These are phyloP conservation scores for Candida pini DNA, from an alignment of 805 yeast genomes.

Conservation along the genomic window DNA sequence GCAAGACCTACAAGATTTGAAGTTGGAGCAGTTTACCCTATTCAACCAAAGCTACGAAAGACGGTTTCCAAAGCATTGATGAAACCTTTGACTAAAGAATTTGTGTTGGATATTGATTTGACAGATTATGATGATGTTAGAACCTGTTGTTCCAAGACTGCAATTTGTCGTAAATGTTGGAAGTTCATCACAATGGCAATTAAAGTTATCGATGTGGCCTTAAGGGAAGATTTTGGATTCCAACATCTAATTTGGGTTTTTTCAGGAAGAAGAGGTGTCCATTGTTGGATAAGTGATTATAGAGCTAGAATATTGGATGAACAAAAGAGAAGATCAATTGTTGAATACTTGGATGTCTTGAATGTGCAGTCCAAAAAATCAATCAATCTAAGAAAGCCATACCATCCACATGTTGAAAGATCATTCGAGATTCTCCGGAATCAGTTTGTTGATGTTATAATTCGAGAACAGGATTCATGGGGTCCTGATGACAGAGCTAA, in stretches of 20 bases:
- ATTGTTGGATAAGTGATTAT: conserved; percentile 93
- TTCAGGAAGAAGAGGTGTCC: conserved; percentile 98
- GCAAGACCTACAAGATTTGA: conserved; percentile 89
- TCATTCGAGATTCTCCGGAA: conserved; percentile 62
- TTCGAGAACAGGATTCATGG: conserved; percentile 90
- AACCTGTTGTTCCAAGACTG: conserved; percentile 86
- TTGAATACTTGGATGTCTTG: conserved; percentile 78
- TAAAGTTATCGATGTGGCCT: conserved; percentile 61
- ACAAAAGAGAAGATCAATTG: conserved; percentile 64
- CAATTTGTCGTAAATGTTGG: conserved; percentile 90
- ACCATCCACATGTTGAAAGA: conserved; percentile 82
- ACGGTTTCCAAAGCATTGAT: conserved; percentile 67
- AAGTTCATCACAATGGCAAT: conserved; percentile 82
- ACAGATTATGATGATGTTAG: conserved; percentile 93
- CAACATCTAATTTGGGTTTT: conserved; percentile 87
- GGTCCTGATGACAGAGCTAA: conserved; percentile 44
- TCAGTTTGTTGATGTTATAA: conserved; percentile 57
- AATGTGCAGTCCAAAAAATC: conserved; percentile 43
- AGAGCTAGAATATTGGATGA: conserved; percentile 76
- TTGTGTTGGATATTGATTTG: conserved; percentile 95
- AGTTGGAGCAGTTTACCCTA: conserved; percentile 85
- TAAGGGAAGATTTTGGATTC: conserved; percentile 87
- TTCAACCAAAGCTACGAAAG: conserved; percentile 83
- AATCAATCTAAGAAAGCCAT: conserved; percentile 63
- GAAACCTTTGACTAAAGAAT: conserved; percentile 79